Evolutionary conservation across 2,329 filamentous ascomycete species (phyloP).

Genomic region (Simplicillium sp.): DNA sequence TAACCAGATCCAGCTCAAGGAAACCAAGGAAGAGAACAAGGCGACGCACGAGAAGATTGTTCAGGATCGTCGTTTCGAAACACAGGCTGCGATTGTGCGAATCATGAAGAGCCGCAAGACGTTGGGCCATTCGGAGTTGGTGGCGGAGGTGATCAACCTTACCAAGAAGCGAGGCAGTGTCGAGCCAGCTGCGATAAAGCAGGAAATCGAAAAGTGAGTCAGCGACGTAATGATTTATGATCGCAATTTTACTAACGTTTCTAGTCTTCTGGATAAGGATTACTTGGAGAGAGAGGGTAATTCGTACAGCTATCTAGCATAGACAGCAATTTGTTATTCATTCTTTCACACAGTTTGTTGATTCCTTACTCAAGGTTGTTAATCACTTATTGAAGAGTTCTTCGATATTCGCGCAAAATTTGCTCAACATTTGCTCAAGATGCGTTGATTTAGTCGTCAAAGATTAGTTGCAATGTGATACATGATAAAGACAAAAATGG

Average conservation of each 20-base stretch:
- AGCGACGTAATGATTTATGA: slow-evolving; percentile 12
- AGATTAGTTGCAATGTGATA: too few species aligned
- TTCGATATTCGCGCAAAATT: too few species aligned
- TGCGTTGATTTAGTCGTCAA: too few species aligned
- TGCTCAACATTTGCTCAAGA: too few species aligned
- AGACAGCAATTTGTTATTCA: slow-evolving; percentile 9
- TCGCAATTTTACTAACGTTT: slow-evolving; percentile 3
- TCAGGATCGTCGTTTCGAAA: slow-evolving; percentile 88
- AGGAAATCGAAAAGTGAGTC: slow-evolving; percentile 84
- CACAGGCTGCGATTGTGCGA: slow-evolving; percentile 89
- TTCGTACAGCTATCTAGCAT: slow-evolving; percentile 63
- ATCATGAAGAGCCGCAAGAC: slow-evolving; percentile 94
- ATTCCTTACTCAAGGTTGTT: too few species aligned
- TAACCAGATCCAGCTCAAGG: slow-evolving; percentile 95
- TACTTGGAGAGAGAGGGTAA: slow-evolving; percentile 77
- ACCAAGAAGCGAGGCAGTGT: slow-evolving; percentile 81
- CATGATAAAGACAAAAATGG: too few species aligned
- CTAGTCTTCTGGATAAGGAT: slow-evolving; percentile 81
- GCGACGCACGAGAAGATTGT: slow-evolving; percentile 85
- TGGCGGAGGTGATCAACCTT: slow-evolving; percentile 85
- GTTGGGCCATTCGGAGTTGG: slow-evolving; percentile 77
- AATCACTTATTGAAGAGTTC: too few species aligned
- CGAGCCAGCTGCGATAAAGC: slow-evolving; percentile 83
- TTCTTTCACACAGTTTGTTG: too few species aligned
- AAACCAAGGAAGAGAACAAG: slow-evolving; percentile 91